phyloP scores from a whole-genome alignment of 768 basidiomycete species.

The Russula ochroleuca region DNA sequence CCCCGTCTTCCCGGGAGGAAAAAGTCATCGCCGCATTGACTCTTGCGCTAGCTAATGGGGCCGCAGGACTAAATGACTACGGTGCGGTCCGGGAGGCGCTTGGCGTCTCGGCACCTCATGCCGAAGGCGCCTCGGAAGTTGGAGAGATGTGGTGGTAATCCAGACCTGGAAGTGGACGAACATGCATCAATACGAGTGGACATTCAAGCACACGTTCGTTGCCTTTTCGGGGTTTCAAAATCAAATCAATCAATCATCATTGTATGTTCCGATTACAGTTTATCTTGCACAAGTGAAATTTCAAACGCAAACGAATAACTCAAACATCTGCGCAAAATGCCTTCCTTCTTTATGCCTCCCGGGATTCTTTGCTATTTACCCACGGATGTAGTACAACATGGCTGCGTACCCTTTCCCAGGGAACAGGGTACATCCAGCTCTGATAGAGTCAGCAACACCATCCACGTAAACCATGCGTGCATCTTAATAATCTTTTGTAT shows the following conservation, averaged over 20 bases:
- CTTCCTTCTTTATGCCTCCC: slow-evolving; percentile 3
- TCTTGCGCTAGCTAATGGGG: slow-evolving; percentile 60
- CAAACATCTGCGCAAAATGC: slow-evolving; percentile 7
- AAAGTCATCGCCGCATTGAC: slow-evolving; percentile 57
- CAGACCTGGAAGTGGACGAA: slow-evolving; percentile 1
- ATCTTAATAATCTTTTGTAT: slow-evolving; percentile 11
- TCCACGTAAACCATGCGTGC: background rate
- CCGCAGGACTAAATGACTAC: slow-evolving; percentile 57
- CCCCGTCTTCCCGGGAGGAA: slow-evolving; percentile 47
- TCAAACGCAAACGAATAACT: slow-evolving; percentile 11
- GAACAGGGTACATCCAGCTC: background rate
- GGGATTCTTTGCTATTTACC: slow-evolving; percentile 9
- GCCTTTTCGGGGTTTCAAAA: background rate
- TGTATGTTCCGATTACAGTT: slow-evolving; percentile 1
- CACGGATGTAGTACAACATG: slow-evolving; percentile 9
- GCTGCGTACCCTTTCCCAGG: slow-evolving; percentile 3
- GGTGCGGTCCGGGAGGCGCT: slow-evolving; percentile 43
- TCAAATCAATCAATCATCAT: background rate
- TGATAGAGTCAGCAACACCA: background rate
- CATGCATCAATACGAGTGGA: slow-evolving; percentile 2
- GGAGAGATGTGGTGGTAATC: slow-evolving; percentile 54
- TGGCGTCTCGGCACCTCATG: slow-evolving; percentile 29
- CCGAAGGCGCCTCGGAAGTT: slow-evolving; percentile 41
- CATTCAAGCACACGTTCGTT: slow-evolving; percentile 2
- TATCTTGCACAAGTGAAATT: slow-evolving; percentile 9